Conservation (phyloP, 192 early-diverging fungal genomes). For the Coemansia asiatica region DNA sequence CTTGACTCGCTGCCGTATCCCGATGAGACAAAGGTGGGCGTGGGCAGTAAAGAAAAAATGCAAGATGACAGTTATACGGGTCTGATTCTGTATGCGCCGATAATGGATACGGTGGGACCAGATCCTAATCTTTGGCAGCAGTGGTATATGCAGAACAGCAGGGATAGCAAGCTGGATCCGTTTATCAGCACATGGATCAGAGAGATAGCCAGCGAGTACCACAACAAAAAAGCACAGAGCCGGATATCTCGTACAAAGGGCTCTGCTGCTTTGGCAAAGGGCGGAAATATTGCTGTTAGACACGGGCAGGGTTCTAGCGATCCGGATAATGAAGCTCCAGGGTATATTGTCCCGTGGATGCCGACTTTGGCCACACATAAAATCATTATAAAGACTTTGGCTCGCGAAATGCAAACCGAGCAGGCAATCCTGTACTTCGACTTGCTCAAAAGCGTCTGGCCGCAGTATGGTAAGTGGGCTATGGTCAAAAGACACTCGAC, state of each 20-base stretch:
- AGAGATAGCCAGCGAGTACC: conserved; percentile 18
- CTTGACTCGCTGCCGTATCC: conserved; percentile 25
- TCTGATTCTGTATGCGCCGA: conserved; percentile 8
- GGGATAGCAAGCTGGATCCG: not conserved
- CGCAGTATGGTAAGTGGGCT: conserved; percentile 28
- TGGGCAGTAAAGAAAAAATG: too few species aligned
- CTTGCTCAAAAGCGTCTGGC: conserved; percentile 19
- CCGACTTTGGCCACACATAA: conserved; percentile 38
- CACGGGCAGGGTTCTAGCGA: not conserved
- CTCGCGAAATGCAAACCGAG: not conserved
- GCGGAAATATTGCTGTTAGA: not conserved
- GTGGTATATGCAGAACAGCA: conserved; percentile 9
- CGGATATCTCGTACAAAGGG: too few species aligned
- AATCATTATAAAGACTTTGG: conserved; percentile 23
- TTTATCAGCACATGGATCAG: conserved; percentile 16
- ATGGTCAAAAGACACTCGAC: not conserved
- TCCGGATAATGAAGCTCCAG: not conserved
- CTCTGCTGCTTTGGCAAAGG: too few species aligned
- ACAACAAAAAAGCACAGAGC: not conserved
- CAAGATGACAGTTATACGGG: too few species aligned
- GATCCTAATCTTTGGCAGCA: conserved; percentile 25
- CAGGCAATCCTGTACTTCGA: conserved; percentile 9
- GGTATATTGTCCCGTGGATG: conserved; percentile 23
- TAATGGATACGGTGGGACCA: not conserved
- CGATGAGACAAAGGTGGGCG: not conserved